Evolutionary conservation across 2,329 filamentous ascomycete species (phyloP).

Genomic region (Penicillium sp.): DNA sequence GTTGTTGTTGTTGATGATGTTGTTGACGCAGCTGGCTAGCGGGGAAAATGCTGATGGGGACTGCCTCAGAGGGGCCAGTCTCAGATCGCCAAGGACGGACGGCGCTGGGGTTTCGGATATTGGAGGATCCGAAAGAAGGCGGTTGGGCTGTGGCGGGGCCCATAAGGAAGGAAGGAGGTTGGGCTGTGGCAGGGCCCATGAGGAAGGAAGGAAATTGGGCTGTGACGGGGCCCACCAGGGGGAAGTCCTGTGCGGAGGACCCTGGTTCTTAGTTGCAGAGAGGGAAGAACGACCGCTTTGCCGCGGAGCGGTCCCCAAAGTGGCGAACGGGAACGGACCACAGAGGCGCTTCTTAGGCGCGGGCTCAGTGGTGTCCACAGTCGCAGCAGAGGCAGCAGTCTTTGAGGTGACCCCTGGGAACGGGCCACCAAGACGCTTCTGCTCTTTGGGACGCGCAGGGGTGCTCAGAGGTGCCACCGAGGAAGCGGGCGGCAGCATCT

Average conservation of each 20-base stretch:
- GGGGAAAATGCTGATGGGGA: neutral
- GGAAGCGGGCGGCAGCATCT: neutral
- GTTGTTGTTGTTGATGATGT: too few species aligned
- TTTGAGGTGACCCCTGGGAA: neutral
- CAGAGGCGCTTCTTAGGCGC: too few species aligned
- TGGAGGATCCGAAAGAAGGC: neutral
- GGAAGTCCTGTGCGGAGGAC: conserved; percentile 3
- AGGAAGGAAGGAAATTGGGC: neutral
- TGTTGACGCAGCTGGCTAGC: neutral
- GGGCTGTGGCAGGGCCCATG: conserved; percentile 7
- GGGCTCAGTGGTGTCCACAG: neutral
- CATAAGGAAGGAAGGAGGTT: neutral
- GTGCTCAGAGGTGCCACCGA: neutral
- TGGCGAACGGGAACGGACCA: too few species aligned
- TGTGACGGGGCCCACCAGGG: conserved; percentile 7
- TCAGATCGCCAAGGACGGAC: neutral
- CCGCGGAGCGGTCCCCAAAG: neutral
- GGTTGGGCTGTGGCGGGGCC: conserved; percentile 6
- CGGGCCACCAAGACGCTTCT: too few species aligned
- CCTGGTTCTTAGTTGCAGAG: neutral
- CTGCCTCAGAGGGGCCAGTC: neutral
- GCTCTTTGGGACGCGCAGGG: too few species aligned
- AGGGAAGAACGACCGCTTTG: neutral
- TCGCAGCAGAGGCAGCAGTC: neutral
- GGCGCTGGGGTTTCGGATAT: neutral